Base-by-base conservation (phyloP, 2,329 filamentous ascomycete species). In the Fusarium liriodendri region DNA sequence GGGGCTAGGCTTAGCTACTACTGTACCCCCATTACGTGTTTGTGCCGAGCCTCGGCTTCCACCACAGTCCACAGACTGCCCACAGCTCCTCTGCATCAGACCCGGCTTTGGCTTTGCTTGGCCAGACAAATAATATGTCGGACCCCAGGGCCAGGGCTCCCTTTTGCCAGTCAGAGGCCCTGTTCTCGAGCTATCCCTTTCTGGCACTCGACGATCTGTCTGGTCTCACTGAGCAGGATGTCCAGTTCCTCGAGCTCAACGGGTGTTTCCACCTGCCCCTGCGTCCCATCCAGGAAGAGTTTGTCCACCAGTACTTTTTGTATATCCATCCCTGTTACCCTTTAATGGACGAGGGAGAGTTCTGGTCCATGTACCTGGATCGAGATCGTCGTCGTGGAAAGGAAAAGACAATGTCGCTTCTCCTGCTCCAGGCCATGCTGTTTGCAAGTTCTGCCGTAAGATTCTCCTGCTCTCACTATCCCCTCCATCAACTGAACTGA, bases 281-380 rank as follows among this genome's bases (percentile, higher is more conserved):
- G 16, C 54, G 55, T 20, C 33, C 63, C 6, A 40, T 66, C 25
- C 63, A 66, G 25, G 63, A 66, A 18, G 63, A 66, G 32, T 61
- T 66, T 27, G 25, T 66, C 35, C 57, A 61, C 9, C 63, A 66
- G 55, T 66, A 66, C 42, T 66, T 64, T 47, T 38, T 58, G 1
- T 75, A 75, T 13, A 13, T 75, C 5, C 72, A 75, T 18, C 69
- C 72, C 0, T 75, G 72, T 47, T 73, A 73, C n/a, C 72, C 6
- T 4, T 62, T 5, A 13, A 64, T 74, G 6, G 50, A 74, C 2
- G 72, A 74, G 32, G 58, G 62, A 3, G 60, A 74, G 3, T 75
- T 74, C 9, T 74, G 72, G 72, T 45, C 72, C 13, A 64, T 74
- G 72, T 75, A 75, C 13, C n/a, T 67, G 11, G 20, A 22, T 1